A percentile compares a stretch with the other conserved stretches of the same genome.
phyloP scores from a whole-genome alignment of 495 filamentous ascomycete genomes.

The Neurospora sp. region DNA sequence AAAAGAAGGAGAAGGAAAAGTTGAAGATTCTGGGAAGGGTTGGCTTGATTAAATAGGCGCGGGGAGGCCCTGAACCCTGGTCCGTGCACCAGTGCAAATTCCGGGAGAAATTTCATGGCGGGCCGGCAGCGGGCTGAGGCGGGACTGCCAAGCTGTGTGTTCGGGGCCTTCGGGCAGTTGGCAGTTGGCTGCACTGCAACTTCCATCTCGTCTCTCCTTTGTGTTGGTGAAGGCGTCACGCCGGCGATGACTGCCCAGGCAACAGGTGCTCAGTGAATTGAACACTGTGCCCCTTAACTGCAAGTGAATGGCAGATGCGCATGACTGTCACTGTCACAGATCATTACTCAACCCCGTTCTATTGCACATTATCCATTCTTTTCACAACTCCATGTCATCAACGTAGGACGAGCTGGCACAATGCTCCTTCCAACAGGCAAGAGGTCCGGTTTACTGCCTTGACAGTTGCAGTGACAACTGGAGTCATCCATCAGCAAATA shows the following conservation, averaged over 20 bases:
- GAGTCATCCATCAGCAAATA: background rate
- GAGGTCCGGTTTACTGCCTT: too few species aligned
- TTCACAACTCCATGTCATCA: background rate
- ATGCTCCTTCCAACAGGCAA: too few species aligned
- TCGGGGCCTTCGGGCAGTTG: background rate
- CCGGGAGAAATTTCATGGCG: background rate
- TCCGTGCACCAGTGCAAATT: conserved; percentile 17
- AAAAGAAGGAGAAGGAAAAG: conserved; percentile 12
- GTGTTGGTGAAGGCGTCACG: background rate
- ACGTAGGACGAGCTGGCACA: background rate
- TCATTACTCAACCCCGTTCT: background rate
- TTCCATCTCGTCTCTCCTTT: background rate
- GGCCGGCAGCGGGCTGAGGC: background rate
- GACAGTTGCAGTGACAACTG: background rate
- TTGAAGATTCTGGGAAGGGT: background rate
- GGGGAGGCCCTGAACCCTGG: background rate
- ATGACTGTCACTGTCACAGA: background rate
- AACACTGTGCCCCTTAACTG: background rate
- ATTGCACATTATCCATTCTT: background rate
- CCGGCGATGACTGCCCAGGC: background rate
- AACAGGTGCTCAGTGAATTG: background rate
- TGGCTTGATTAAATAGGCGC: conserved; percentile 8
- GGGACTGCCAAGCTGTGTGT: background rate
- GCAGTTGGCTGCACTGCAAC: background rate
- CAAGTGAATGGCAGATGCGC: background rate